Percentiles rank a stretch among this genome's conserved stretches.
Conservation (phyloP, 2,329 filamentous ascomycete species). For the Fusarium odoratissimum region DNA sequence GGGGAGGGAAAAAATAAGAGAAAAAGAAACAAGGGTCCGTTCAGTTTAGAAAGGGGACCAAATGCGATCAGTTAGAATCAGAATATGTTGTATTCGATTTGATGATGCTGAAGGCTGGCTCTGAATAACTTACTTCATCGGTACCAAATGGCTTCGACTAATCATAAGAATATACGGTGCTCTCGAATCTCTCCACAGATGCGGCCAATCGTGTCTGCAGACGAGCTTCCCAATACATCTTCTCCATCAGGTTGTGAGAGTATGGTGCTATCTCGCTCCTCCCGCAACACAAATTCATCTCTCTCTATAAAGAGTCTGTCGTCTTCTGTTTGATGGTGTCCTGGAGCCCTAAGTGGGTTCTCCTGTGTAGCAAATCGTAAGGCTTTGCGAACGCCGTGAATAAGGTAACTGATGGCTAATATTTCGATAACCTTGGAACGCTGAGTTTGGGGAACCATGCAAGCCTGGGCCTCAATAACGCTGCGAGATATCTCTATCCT, state of each 20-base stretch:
- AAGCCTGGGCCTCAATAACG: background rate
- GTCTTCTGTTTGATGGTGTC: background rate
- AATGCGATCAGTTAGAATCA: background rate
- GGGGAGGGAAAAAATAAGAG: too few relatives aligned
- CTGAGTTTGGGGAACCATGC: background rate
- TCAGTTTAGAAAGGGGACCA: background rate
- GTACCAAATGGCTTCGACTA: background rate
- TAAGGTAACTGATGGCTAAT: background rate
- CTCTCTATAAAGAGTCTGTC: background rate
- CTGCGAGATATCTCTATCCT: background rate
- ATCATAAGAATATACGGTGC: background rate
- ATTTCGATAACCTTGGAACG: background rate
- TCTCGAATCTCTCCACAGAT: background rate
- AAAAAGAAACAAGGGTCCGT: too few relatives aligned
- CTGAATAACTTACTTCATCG: background rate
- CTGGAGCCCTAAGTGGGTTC: background rate
- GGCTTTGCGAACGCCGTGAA: background rate
- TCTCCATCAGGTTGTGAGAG: background rate
- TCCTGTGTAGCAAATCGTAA: background rate
- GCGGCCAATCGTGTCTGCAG: background rate
- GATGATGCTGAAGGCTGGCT: background rate
- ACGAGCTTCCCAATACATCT: background rate
- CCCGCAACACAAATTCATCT: background rate
- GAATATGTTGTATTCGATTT: background rate
- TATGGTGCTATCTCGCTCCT: background rate